Conservation (phyloP, 345 rosid species). For the Turritis glabra region DNA sequence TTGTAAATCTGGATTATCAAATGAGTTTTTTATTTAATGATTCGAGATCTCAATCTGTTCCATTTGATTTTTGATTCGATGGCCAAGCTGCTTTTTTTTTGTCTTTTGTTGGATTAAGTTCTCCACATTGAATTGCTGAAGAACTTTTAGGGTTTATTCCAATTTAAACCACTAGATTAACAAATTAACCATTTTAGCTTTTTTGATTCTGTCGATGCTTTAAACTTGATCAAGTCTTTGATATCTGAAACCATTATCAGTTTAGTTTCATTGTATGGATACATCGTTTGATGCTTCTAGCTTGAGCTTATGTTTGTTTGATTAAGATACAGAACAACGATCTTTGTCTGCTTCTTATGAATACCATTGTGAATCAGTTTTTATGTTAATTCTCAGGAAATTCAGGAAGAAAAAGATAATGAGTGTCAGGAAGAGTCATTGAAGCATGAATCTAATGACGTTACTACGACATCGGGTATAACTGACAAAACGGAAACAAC, state of each 20-base stretch:
- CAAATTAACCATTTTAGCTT: neutral
- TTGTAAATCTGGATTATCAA: constrained; percentile 6
- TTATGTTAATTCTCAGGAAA: constrained; percentile 41
- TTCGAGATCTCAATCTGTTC: constrained; percentile 12
- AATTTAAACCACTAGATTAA: neutral
- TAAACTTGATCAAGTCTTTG: neutral
- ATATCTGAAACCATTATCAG: neutral
- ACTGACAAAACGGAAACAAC: constrained; percentile 19
- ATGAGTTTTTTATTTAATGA: neutral
- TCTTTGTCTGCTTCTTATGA: neutral
- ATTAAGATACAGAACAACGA: neutral
- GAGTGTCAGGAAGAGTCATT: constrained; percentile 41
- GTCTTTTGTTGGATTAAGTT: neutral
- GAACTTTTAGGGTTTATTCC: constrained; percentile 27
- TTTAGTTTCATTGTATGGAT: neutral
- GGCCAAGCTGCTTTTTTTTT: neutral
- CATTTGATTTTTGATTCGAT: neutral
- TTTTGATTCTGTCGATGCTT: neutral
- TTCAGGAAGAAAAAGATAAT: constrained; percentile 36
- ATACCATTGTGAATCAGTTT: neutral
- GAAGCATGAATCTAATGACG: constrained; percentile 24
- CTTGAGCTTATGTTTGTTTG: neutral
- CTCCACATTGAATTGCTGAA: neutral
- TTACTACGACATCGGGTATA: constrained; percentile 34
- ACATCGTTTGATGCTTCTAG: neutral